phyloP scores from a whole-genome alignment of 768 basidiomycete genomes.

The Russula abietina region DNA sequence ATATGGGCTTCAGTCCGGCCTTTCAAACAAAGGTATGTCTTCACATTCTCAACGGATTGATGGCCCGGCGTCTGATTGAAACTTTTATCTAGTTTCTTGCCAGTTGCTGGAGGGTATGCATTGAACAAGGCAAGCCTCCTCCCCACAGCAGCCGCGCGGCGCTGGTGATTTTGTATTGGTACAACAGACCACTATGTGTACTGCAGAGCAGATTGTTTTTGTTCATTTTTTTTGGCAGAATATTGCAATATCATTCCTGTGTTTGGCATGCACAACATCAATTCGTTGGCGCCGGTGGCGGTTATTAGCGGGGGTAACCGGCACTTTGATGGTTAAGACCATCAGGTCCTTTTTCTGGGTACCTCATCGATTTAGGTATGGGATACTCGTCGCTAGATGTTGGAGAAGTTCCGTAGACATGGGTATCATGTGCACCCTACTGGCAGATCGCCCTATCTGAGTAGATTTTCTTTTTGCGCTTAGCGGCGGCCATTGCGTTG shows the following conservation, averaged over 20 bases:
- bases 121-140: slow-evolving; percentile 59
- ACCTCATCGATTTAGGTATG: slow-evolving; percentile 68
- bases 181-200: neutral
- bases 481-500: slow-evolving; percentile 61
- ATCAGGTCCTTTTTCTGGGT: slow-evolving; percentile 66
- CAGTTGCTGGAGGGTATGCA: slow-evolving; percentile 48
- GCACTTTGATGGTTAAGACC: slow-evolving; percentile 48
- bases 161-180: slow-evolving; percentile 58
- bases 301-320: slow-evolving; percentile 51
- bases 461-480: slow-evolving; percentile 4
- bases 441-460: neutral
- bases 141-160: slow-evolving; percentile 51
- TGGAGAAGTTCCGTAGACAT: slow-evolving; percentile 70
- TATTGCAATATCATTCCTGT: slow-evolving; percentile 64
- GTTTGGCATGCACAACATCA: slow-evolving; percentile 52
- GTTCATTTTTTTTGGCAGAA: slow-evolving; percentile 32
- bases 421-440: slow-evolving; percentile 40
- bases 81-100: slow-evolving; percentile 42
- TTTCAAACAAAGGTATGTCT: slow-evolving; percentile 9
- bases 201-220: neutral
- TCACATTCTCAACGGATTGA: neutral
- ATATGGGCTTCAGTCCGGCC: slow-evolving; percentile 12
- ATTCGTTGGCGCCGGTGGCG: slow-evolving; percentile 53
- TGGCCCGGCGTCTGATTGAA: neutral
- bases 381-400: slow-evolving; percentile 60